Evolutionary conservation across 2,329 filamentous ascomycete species (phyloP).

Genomic region (Metarhizium sp.): DNA sequence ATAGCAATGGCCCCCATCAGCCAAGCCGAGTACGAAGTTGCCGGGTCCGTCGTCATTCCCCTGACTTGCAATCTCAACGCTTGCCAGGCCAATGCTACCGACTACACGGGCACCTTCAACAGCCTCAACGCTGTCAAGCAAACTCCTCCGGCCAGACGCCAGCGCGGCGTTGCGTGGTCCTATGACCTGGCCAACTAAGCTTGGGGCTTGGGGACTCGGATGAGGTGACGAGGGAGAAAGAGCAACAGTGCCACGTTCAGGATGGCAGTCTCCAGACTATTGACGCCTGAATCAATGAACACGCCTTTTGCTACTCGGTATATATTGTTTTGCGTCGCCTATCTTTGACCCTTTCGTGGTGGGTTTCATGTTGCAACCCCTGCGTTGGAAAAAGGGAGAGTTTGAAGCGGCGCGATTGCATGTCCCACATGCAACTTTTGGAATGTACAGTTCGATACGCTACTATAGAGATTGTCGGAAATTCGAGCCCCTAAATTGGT

Average conservation of each 20-base stretch:
- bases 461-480: no score
- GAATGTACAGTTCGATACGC: no score
- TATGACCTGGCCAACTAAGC: neutral
- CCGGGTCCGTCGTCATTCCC: constrained; percentile 17
- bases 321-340: neutral
- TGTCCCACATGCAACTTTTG: no score
- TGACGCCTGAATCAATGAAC: neutral
- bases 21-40: constrained; percentile 17
- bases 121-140: constrained; percentile 1
- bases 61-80: constrained; percentile 6
- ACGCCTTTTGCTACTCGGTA: neutral
- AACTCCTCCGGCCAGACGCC: neutral
- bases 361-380: no score
- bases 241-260: neutral
- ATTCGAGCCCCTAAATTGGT: no score
- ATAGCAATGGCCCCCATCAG: neutral
- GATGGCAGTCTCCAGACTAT: neutral
- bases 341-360: neutral
- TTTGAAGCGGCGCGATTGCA: no score
- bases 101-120: constrained; percentile 1
- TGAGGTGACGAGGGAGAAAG: neutral
- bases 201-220: neutral
- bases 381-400: neutral
- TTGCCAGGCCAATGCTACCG: neutral
- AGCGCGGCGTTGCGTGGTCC: constrained; percentile 5